Evolutionary conservation across 2,329 filamentous ascomycete species (phyloP).

Genomic region (Thielaviopsis musarum): DNA sequence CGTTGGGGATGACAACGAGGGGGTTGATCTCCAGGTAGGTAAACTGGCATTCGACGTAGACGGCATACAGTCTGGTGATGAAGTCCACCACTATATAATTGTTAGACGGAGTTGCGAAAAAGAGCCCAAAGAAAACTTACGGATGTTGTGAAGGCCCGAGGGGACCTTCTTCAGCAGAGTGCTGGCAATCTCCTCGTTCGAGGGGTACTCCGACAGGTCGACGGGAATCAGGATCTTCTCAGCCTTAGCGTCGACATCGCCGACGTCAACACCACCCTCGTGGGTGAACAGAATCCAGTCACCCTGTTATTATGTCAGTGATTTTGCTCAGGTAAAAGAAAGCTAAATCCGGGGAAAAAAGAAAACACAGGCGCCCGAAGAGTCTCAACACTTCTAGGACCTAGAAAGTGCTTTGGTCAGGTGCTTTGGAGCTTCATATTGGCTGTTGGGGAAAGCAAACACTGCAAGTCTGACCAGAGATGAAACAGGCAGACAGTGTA

Average conservation of each 20-base stretch:
- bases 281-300: slow-evolving; percentile 99
- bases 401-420: too few relatives aligned
- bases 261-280: slow-evolving; percentile 98
- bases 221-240: slow-evolving; percentile 97
- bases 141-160: slow-evolving; percentile 88
- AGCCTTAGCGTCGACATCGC: slow-evolving; percentile 96
- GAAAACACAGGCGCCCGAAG: too few relatives aligned
- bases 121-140: slow-evolving; percentile 3
- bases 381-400: too few relatives aligned
- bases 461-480: neutral
- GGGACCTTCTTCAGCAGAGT: slow-evolving; percentile 85
- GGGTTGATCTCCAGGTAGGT: slow-evolving; percentile 99
- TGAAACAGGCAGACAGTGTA: neutral
- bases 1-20: slow-evolving; percentile 92
- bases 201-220: slow-evolving; percentile 84
- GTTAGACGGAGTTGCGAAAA: neutral
- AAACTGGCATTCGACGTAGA: slow-evolving; percentile 99
- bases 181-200: slow-evolving; percentile 80
- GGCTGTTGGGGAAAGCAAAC: too few relatives aligned
- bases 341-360: too few relatives aligned
- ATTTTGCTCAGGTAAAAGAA: neutral
- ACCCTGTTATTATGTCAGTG: slow-evolving; percentile 43
- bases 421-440: too few relatives aligned
- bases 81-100: slow-evolving; percentile 65
- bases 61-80: slow-evolving; percentile 93